These are phyloP conservation scores for Citrus trifoliata DNA, from an alignment of 345 rosid species.

Conservation along the genomic window DNA sequence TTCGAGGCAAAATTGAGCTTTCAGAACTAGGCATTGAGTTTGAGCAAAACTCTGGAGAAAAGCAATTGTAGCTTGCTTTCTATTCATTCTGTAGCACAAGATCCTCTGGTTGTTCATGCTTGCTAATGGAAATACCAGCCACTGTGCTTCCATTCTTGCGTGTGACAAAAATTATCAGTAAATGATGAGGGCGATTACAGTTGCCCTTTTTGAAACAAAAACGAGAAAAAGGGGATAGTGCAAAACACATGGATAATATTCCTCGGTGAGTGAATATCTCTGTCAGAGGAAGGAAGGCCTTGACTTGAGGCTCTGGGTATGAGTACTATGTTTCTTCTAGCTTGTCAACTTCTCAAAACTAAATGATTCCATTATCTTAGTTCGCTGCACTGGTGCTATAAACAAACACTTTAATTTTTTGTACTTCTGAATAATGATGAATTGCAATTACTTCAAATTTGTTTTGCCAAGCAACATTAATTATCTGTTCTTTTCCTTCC, in stretches of 20 bases:
- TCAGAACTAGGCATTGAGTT: neutral
- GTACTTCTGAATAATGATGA: neutral
- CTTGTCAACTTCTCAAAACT: neutral
- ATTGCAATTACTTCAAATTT: too few species aligned
- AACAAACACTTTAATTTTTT: neutral
- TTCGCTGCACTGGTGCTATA: neutral
- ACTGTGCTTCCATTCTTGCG: too few species aligned
- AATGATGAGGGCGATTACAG: too few species aligned
- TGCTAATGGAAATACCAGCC: neutral
- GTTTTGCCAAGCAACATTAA: too few species aligned
- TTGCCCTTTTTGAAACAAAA: too few species aligned
- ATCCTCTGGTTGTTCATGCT: neutral
- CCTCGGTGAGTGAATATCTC: slow-evolving; percentile 6
- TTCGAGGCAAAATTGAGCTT: neutral
- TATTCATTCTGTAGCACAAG: neutral
- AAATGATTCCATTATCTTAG: neutral
- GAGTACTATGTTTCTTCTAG: neutral
- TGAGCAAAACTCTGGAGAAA: neutral
- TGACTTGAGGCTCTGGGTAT: neutral
- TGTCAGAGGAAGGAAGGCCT: slow-evolving; percentile 1
- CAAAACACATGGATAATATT: neutral
- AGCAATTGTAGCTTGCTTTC: neutral
- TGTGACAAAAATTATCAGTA: too few species aligned
- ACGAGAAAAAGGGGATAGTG: neutral
- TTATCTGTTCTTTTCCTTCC: too few species aligned